Conservation (phyloP, 495 filamentous ascomycete species). For the Daldinia loculata region DNA sequence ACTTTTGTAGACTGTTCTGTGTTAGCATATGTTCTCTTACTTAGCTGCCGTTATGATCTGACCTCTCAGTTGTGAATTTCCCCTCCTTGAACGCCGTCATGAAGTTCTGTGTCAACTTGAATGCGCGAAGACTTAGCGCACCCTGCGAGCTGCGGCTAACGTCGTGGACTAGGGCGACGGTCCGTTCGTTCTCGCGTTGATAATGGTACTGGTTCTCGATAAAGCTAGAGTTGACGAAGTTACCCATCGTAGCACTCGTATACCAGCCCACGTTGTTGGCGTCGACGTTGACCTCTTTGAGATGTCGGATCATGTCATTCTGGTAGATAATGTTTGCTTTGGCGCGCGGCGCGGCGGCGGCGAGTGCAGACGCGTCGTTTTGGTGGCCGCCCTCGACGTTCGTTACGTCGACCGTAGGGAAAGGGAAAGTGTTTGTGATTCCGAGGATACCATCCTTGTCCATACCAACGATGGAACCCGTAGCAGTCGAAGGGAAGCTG, state of each 20-base stretch:
- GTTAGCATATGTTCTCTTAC: constrained; percentile 44
- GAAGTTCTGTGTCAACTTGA: constrained; percentile 86
- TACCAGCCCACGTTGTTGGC: constrained; percentile 99
- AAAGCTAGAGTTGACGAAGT: constrained; percentile 92
- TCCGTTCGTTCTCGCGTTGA: constrained; percentile 93
- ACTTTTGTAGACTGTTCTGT: constrained; percentile 79
- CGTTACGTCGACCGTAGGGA: constrained; percentile 81
- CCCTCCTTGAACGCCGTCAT: constrained; percentile 93
- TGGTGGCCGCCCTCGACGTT: constrained; percentile 76
- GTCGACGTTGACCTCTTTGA: constrained; percentile 97
- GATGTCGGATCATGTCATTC: constrained; percentile 95
- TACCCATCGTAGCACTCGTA: constrained; percentile 97
- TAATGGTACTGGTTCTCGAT: constrained; percentile 99
- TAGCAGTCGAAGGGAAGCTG: constrained; percentile 87
- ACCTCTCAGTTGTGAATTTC: constrained; percentile 97
- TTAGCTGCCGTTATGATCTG: constrained; percentile 41
- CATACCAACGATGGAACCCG: constrained; percentile 92
- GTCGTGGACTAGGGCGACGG: constrained; percentile 94
- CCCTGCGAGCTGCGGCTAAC: constrained; percentile 93
- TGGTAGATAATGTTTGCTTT: constrained; percentile 91
- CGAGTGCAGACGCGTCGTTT: constrained; percentile 78
- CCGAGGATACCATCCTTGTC: constrained; percentile 83
- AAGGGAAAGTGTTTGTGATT: constrained; percentile 94
- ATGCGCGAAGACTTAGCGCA: constrained; percentile 87
- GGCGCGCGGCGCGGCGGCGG: constrained; percentile 87